These are phyloP conservation scores for Amaranthus cruentus DNA, from an alignment of 148 eudicot genomes.

Conservation along the genomic window DNA sequence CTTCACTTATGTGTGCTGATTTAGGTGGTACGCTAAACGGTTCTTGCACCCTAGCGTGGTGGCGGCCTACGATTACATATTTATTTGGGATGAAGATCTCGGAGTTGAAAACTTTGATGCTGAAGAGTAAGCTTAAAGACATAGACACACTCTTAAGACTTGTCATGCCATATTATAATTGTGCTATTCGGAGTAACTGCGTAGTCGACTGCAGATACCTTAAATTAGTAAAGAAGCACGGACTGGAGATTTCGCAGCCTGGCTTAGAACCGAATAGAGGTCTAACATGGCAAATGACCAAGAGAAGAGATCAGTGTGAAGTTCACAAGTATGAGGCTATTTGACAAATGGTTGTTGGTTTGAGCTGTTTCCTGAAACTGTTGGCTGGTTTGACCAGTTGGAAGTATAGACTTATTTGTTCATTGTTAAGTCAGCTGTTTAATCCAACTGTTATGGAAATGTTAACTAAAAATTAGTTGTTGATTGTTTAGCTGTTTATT, in stretches of 20 bases:
- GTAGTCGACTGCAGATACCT: slow-evolving; percentile 42
- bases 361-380: no score
- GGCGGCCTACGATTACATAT: slow-evolving; percentile 73
- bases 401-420: no score
- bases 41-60: slow-evolving; percentile 78
- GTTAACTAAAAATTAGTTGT: no score
- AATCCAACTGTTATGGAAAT: no score
- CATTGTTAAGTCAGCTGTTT: no score
- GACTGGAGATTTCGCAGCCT: slow-evolving; percentile 84
- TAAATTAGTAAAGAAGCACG: slow-evolving; percentile 56
- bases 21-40: slow-evolving; percentile 87
- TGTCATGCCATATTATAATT: not conserved
- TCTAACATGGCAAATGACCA: slow-evolving; percentile 84
- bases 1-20: slow-evolving; percentile 1
- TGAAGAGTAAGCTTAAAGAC: slow-evolving; percentile 41
- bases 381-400: no score
- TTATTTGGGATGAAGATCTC: slow-evolving; percentile 89
- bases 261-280: slow-evolving; percentile 58
- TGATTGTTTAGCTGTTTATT: no score
- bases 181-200: not conserved
- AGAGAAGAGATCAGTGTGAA: slow-evolving; percentile 50
- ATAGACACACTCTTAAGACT: not conserved
- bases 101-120: slow-evolving; percentile 70
- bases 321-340: slow-evolving; percentile 65
- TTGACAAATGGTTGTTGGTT: no score